phyloP scores from a whole-genome alignment of 306 rosid genomes.

The Malus asiatica region DNA sequence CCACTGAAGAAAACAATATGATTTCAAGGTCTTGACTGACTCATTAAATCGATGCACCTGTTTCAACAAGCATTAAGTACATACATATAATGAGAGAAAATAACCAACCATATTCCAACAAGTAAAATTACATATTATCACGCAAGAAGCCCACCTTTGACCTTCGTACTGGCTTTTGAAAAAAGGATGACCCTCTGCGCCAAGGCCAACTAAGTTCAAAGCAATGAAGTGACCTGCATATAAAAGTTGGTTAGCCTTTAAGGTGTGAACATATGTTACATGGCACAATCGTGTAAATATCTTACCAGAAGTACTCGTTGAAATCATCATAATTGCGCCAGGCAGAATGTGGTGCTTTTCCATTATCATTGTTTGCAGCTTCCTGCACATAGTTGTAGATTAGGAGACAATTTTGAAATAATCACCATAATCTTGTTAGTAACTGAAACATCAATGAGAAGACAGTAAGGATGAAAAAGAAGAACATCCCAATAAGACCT shows the following conservation, averaged over 20 bases:
- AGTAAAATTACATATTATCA: background rate
- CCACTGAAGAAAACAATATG: background rate
- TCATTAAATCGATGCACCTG: background rate
- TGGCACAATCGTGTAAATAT: background rate
- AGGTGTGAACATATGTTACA: background rate
- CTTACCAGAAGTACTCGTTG: constrained; percentile 89
- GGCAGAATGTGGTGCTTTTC: constrained; percentile 86
- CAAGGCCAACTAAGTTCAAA: constrained; percentile 97
- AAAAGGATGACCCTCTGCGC: constrained; percentile 49
- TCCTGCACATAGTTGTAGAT: constrained; percentile 47
- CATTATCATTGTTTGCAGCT: constrained; percentile 75
- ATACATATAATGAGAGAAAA: background rate
- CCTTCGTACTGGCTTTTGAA: constrained; percentile 60
- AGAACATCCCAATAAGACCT: background rate
- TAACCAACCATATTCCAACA: background rate
- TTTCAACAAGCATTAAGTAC: no score
- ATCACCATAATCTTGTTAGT: background rate
- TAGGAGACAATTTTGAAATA: background rate
- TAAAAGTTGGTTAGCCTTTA: constrained; percentile 13
- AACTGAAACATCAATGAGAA: background rate
- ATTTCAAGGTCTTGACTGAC: background rate
- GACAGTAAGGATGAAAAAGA: background rate
- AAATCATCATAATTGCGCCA: constrained; percentile 99
- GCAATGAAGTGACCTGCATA: constrained; percentile 74
- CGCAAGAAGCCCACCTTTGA: constrained; percentile 56